phyloP scores from a whole-genome alignment of 305 asterid species.

The Ajuga reptans region DNA sequence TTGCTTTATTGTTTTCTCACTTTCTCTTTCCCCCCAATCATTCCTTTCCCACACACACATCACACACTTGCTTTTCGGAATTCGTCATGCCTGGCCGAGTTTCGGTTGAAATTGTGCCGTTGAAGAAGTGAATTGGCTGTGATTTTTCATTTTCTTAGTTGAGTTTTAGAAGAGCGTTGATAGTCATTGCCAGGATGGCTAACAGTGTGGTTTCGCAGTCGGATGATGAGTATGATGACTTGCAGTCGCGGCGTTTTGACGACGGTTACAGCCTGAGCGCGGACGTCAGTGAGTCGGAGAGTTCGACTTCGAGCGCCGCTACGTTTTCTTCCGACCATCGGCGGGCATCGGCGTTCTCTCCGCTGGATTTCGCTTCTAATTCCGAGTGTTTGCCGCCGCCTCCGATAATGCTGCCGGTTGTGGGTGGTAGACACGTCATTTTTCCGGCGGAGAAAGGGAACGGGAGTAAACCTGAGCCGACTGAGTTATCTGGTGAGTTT shows the following conservation, averaged over 20 bases:
- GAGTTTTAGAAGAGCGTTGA: neutral
- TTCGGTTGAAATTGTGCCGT: constrained; percentile 35
- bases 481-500: constrained; percentile 46
- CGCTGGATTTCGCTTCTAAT: constrained; percentile 22
- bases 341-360: constrained; percentile 25
- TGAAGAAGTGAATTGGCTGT: constrained; percentile 11
- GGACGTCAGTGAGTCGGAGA: constrained; percentile 88
- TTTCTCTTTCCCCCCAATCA: constrained; percentile 28
- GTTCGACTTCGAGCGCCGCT: constrained; percentile 49
- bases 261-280: constrained; percentile 75
- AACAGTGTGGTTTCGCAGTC: constrained; percentile 26
- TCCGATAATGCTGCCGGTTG: constrained; percentile 60
- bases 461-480: constrained; percentile 25
- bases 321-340: constrained; percentile 47
- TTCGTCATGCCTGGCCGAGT: constrained; percentile 16
- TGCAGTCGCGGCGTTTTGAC: constrained; percentile 46
- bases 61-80: constrained; percentile 23
- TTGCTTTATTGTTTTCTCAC: constrained; percentile 30
- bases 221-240: constrained; percentile 41
- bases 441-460: constrained; percentile 38
- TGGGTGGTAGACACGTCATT: constrained; percentile 53
- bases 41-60: constrained; percentile 23
- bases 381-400: constrained; percentile 41
- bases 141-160: neutral
- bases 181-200: constrained; percentile 26